Percentiles rank a stretch among this genome's conserved stretches.
These are phyloP conservation scores for Phytophthora quininea DNA, from an alignment of 352 stramenopile genomes.

Conservation along the genomic window DNA sequence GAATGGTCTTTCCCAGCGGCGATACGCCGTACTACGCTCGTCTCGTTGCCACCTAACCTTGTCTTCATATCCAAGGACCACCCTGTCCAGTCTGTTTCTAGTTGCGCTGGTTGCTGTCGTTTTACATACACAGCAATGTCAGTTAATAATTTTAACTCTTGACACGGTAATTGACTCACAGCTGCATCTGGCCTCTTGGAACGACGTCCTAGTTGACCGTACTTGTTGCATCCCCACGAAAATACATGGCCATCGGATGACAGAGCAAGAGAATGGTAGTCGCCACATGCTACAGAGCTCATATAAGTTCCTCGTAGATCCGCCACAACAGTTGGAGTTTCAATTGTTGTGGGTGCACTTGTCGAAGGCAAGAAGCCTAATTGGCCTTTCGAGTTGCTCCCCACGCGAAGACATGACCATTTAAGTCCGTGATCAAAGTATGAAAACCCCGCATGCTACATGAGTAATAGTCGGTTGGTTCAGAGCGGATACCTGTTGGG, in stretches of 20 bases:
- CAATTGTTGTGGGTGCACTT: slow-evolving; percentile 28
- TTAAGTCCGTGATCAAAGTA: slow-evolving; percentile 67
- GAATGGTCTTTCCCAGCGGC: slow-evolving; percentile 72
- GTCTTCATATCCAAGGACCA: slow-evolving; percentile 41
- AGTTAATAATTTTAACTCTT: slow-evolving; percentile 6
- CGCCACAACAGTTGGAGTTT: slow-evolving; percentile 41
- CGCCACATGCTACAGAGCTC: slow-evolving; percentile 65
- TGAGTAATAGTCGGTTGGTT: slow-evolving; percentile 47
- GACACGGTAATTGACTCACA: slow-evolving; percentile 29
- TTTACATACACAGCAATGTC: neutral
- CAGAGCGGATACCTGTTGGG: slow-evolving; percentile 44
- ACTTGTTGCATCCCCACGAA: slow-evolving; percentile 80
- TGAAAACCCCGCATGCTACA: slow-evolving; percentile 78
- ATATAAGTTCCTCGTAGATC: slow-evolving; percentile 68
- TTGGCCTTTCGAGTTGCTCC: slow-evolving; percentile 59
- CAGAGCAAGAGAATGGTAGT: slow-evolving; percentile 75
- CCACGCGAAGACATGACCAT: slow-evolving; percentile 80
- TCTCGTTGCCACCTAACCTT: slow-evolving; percentile 21
- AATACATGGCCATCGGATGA: slow-evolving; percentile 67
- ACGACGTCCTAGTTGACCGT: slow-evolving; percentile 57
- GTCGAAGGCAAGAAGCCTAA: slow-evolving; percentile 45
- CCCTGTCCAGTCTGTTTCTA: slow-evolving; percentile 51
- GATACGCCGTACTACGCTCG: slow-evolving; percentile 53
- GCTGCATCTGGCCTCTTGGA: slow-evolving; percentile 45
- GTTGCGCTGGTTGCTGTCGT: slow-evolving; percentile 48